Evolutionary conservation across 2,329 filamentous ascomycete genomes (phyloP), one percentile per base, ranked within the genome.

Genomic region (Cladosporium cucumerinum): DNA sequence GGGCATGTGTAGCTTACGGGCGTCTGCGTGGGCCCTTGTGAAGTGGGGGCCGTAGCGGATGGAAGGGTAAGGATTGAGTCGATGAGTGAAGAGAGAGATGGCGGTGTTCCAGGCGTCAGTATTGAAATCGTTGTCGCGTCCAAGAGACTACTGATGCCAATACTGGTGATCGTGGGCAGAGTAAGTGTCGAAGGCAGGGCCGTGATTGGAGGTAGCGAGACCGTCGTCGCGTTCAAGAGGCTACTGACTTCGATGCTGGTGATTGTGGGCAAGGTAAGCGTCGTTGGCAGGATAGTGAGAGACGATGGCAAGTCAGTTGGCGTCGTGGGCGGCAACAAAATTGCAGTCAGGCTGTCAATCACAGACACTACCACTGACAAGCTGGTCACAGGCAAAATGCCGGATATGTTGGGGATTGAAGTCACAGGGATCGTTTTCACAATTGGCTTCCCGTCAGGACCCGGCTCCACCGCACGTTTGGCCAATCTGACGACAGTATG

Each of bases 401-500:
- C 39, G n/a, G 51, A 30, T 28, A 32, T 18, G 25, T 18, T 28
- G 8, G 26, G 28, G 12, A 30, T 28, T 4, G 51, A 32, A 32
- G 26, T 21, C 26, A 54, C 30, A n/a, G 51, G 18, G 10, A 43
- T 68, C 14, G 55, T 64, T 16, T 52, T 64, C 7, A 36, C 60
- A n/a, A 62, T 28, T 14, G 36, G 64, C 51, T 28, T 59, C 30
- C 14, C 48, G 16, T 46, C 36, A 14, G 58, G 43, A 5, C 32
- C 49, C 5, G 43, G 25, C 26, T 21, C 28, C 11, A 64, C 61
- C 23, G 67, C 48, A 21, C 66, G 65, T 61, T 66, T 68, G 3
- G 62, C 67, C 16, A 68, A 63, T 64, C 68, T 23, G 0, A 70
- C 54, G 21, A 71, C 65, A 10, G 69, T 70, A 59, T 71, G 69